Evolutionary conservation across 2,329 filamentous ascomycete species (phyloP).

Genomic region (Ambrosiella beaveri): DNA sequence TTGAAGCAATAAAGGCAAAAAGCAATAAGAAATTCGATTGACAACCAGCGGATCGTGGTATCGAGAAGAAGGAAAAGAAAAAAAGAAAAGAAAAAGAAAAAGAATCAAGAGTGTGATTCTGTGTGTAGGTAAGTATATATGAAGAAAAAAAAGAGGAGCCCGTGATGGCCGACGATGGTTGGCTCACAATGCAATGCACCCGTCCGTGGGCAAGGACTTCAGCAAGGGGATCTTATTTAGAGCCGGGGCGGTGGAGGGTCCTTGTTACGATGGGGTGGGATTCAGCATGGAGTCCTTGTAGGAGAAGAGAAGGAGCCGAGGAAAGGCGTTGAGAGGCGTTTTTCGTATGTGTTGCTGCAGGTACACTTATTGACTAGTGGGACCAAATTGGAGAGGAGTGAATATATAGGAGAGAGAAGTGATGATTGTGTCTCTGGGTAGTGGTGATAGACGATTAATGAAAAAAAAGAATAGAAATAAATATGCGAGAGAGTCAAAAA

Average conservation of each 20-base stretch:
- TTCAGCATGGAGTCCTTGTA: neutral
- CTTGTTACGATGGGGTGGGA: neutral
- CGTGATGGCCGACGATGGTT: neutral
- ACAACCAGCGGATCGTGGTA: neutral
- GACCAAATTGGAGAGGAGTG: too few relatives aligned
- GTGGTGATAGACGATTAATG: too few relatives aligned
- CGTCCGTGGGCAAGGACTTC: too few relatives aligned
- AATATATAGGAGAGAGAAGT: too few relatives aligned
- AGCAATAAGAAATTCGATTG: neutral
- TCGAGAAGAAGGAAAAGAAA: conserved; percentile 1
- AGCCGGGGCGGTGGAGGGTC: neutral
- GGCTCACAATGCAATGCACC: too few relatives aligned
- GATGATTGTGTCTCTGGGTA: too few relatives aligned
- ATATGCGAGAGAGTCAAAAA: too few relatives aligned
- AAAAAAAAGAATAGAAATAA: too few relatives aligned
- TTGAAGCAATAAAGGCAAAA: neutral
- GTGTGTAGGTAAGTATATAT: neutral
- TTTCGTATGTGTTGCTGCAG: too few relatives aligned
- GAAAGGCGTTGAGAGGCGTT: too few relatives aligned
- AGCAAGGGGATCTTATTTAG: neutral
- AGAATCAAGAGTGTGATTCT: neutral
- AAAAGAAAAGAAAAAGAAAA: conserved; percentile 2
- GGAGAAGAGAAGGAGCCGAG: too few relatives aligned
- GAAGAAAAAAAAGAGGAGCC: neutral
- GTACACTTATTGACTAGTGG: too few relatives aligned